Evolutionary conservation across 176 grass and related monocot genomes (phyloP), one percentile per base, ranked within the genome.

Genomic region (Musa schizocarpa): DNA sequence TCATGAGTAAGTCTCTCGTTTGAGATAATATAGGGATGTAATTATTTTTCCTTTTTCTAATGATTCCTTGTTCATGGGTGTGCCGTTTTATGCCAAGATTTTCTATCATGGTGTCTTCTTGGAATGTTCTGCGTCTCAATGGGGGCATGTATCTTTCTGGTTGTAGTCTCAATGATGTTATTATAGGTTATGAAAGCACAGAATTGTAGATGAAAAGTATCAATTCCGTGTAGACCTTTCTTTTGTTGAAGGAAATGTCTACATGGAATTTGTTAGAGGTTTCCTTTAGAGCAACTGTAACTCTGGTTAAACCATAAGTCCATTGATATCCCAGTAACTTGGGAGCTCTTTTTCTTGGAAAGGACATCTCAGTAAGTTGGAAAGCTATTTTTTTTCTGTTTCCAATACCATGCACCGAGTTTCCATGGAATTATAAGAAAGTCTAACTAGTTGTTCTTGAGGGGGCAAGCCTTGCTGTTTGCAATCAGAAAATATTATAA

Each of bases 1-100:
- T 98, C 83, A 84, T 98, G 72, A 85, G 95, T 98, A 89, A 82
- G 95, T 92, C 34, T 0, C 29, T 55, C 57, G 26, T 63, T 21
- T 51, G 20, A 10, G 57, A 8, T 62, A 27, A 17, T 13, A 50
- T 69, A 26, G 21, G 26, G 58, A 52, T 54, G 24, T 22, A 56
- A 22, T 65, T 50, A 1, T 73, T 63, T 52, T 13, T 63, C 2
- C 14, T 24, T 69, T 14, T n/a, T 27, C 19, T 9, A 59, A 50
- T 13, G 23, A 13, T 58, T 59, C 13, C 13, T 70, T 49, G n/a
- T 52, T 20, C 13, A 25, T 55, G 9, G 50, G 13, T 29, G 2
- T 26, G 1, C 34, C 34, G 34, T 43, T 43, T 6, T 43, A 6
- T 19, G 57, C 20, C 12, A 71, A 71, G 8, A 4, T 51, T 51